Base-by-base conservation (phyloP, 2,329 filamentous ascomycete genomes). In the Thermothelomyces thermophilus region DNA sequence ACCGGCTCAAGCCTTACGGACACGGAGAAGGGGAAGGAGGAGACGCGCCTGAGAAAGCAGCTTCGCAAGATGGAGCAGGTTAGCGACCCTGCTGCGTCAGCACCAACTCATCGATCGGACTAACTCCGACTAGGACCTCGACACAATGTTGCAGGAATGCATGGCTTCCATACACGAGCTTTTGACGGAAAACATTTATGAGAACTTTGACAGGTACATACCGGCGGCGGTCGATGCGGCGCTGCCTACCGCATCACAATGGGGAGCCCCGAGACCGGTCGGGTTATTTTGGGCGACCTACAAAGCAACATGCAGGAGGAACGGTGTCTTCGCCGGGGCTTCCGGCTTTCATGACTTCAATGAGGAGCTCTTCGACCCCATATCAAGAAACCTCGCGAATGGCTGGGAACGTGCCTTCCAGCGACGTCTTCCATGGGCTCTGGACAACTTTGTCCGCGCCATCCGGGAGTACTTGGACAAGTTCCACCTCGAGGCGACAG, bases 391-490 rank as follows among this genome's bases (percentile, higher is more conserved):
- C 3, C 48, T 65, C 13, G 55, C 54, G 3, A 36, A n/a, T 3
- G 48, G 46, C 5, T 65, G 63, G 63, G 63, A 63, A 24, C 53
- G 52, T 8, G 50, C 58, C 16, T 64, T 65, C n/a, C 58, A 59
- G 28, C 58, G 54, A 6, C 57, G 52, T 1, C 46, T 63, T 1
- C 61, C 61, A 0, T 5, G 19, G 0, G 22, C 34, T 9, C 8
- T 61, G 6, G 41, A 48, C 1, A 16, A 5, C 9, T 58, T 60
- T 39, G 24, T 46, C 8, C 16, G 28, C 19, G 24, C 16, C 3
- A 19, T 49, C 33, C 50, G 37, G 28, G 6, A 30, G 2, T n/a
- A 44, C 9, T 28, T 61, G 11, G 20, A 52, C 11, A 35, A 7
- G 1, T 62, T 63, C 33, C 55, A 60, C 47, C 34, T 20, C 10